These are phyloP conservation scores for Candida adriatica DNA, from an alignment of 805 yeast species.

Conservation along the genomic window DNA sequence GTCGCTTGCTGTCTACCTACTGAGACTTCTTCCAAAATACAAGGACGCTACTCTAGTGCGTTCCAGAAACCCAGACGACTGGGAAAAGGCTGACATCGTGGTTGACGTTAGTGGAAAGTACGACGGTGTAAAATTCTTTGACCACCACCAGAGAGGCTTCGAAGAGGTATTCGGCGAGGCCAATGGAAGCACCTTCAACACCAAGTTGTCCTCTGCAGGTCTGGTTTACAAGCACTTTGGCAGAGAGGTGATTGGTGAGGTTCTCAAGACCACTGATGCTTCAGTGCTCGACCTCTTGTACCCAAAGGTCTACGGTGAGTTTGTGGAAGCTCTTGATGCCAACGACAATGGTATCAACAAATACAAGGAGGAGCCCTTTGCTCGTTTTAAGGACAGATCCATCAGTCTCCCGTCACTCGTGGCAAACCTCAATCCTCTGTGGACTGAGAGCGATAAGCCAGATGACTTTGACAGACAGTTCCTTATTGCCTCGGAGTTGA, in stretches of 20 bases:
- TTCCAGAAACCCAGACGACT: slow-evolving; percentile 73
- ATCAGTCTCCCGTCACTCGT: slow-evolving; percentile 76
- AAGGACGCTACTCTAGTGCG: slow-evolving; percentile 64
- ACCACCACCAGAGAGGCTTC: slow-evolving; percentile 95
- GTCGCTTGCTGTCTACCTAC: slow-evolving; percentile 85
- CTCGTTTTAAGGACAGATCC: slow-evolving; percentile 64
- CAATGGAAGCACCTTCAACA: slow-evolving; percentile 37
- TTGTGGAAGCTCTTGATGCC: slow-evolving; percentile 90
- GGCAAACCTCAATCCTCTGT: slow-evolving; percentile 73
- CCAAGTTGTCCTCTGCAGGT: slow-evolving; percentile 92
- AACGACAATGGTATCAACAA: slow-evolving; percentile 89
- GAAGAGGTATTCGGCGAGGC: slow-evolving; percentile 54
- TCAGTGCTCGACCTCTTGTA: slow-evolving; percentile 58
- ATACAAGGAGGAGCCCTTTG: slow-evolving; percentile 44
- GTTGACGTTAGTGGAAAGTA: slow-evolving; percentile 93
- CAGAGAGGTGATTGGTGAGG: slow-evolving; percentile 52
- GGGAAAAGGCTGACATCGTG: slow-evolving; percentile 86
- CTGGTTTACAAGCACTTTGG: slow-evolving; percentile 85
- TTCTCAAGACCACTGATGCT: slow-evolving; percentile 34
- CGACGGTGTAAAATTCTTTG: slow-evolving; percentile 80
- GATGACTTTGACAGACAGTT: slow-evolving; percentile 63
- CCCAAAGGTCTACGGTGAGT: slow-evolving; percentile 73
- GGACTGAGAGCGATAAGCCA: slow-evolving; percentile 68
- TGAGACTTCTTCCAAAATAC: slow-evolving; percentile 64
- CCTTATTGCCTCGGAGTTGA: slow-evolving; percentile 62